A percentile compares a stretch with the other conserved stretches of the same genome.
Evolutionary conservation across 2,329 filamentous ascomycete species (phyloP).

Genomic region (Talaromyces sp.): DNA sequence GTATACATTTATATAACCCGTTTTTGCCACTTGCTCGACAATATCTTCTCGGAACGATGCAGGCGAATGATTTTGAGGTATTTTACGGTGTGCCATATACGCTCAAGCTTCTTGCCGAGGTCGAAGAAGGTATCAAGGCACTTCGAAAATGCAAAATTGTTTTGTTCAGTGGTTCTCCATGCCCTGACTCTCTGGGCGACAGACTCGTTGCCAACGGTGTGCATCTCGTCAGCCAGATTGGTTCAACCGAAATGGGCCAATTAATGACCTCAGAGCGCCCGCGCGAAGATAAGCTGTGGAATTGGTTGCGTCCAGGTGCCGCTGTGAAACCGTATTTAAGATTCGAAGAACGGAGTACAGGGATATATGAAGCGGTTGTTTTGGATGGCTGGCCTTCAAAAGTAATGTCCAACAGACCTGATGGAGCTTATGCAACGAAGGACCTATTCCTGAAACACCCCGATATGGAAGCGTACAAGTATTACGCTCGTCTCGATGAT

Average conservation of each 20-base stretch:
- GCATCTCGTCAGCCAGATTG: constrained; percentile 56
- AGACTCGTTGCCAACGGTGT: constrained; percentile 52
- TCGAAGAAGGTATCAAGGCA: constrained; percentile 48
- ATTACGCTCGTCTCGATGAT: constrained; percentile 19
- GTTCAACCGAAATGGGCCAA: constrained; percentile 60
- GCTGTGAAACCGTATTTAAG: constrained; percentile 42
- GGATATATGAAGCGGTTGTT: constrained; percentile 37
- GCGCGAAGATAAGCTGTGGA: constrained; percentile 56
- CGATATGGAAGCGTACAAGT: constrained; percentile 38
- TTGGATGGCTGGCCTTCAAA: constrained; percentile 39
- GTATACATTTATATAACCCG: constrained; percentile 55
- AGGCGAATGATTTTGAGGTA: constrained; percentile 47
- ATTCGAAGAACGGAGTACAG: constrained; percentile 30
- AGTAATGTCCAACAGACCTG: constrained; percentile 44
- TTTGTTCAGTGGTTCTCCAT: constrained; percentile 57
- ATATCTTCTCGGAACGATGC: constrained; percentile 48
- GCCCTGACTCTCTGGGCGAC: constrained; percentile 59
- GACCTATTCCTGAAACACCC: constrained; percentile 47
- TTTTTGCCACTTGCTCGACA: constrained; percentile 53
- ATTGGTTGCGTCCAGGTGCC: constrained; percentile 52
- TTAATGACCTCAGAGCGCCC: constrained; percentile 60
- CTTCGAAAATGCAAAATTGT: constrained; percentile 42
- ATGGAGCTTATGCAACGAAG: constrained; percentile 50
- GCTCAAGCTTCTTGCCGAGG: constrained; percentile 61
- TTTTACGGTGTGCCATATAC: constrained; percentile 63